Evolutionary conservation across 495 filamentous ascomycete species (phyloP), one percentile per base, ranked within the genome.

Genomic region (Sordaria brevicollis): DNA sequence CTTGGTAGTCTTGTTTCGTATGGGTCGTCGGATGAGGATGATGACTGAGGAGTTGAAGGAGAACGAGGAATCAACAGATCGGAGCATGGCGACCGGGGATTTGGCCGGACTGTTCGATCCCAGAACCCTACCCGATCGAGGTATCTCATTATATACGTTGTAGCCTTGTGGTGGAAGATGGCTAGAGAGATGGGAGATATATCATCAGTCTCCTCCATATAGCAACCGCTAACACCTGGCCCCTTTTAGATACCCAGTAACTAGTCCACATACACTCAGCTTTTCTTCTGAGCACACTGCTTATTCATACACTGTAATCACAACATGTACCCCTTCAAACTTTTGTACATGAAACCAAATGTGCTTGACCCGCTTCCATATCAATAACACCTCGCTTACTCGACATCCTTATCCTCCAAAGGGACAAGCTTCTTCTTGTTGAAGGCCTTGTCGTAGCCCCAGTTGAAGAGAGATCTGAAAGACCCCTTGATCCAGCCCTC

Each of bases 401-500:
- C 73, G 4, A 74, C 70, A 33, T 78, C 76, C 34, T 69, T 54
- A 43, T 78, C 78, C 8, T 74, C 75, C 65, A 76, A 38, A 13
- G 71, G 72, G 29, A 67, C 69, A 5, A 35, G 8, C 68, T 76
- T 74, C 66, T 79, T 73, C 38, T 70, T 72, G 43, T 73, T 74
- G 33, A 74, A 66, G 13, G 70, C 71, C 69, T 72, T 71, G 33
- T 72, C 76, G 11, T 74, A 70, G 2, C 82, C 80, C 83, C 83
- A 85, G 25, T 79, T 82, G 49, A 75, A 84, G 9, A 83, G 72
- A 66, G 78, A 74, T 10, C 83, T 77, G 65, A 85, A 67, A 25
- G 79, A 79, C 2, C 85, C 83, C 77, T 86, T 88, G 54, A 85
- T 84, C 81, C 80, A 86, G 29, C 89, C 90, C 72, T 89, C 85